phyloP scores from a whole-genome alignment of 2,329 filamentous ascomycete species.

The Hypoxylon sp. region DNA sequence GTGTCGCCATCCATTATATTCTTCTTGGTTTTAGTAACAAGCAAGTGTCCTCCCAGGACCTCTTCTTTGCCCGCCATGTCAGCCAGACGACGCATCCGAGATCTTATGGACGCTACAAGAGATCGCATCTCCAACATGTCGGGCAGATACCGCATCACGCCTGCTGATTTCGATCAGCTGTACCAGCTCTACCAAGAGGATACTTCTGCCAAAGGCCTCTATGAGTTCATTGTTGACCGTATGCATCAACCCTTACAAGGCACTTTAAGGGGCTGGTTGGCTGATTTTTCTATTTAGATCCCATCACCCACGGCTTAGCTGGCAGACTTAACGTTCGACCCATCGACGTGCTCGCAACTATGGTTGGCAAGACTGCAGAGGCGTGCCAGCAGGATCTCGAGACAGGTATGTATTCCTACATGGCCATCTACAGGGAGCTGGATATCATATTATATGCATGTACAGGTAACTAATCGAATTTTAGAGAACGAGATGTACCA shows the following conservation, averaged over 20 bases:
- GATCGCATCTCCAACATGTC: constrained; percentile 35
- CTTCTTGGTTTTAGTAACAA: constrained; percentile 5
- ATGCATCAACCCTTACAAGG: background rate
- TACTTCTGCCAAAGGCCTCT: constrained; percentile 36
- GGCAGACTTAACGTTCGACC: constrained; percentile 18
- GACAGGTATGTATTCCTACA: constrained; percentile 18
- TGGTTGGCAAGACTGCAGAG: constrained; percentile 34
- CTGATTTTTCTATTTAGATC: constrained; percentile 21
- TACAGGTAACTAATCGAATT: background rate
- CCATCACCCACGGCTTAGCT: constrained; percentile 29
- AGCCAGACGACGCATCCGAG: constrained; percentile 13
- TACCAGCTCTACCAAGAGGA: constrained; percentile 39
- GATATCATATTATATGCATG: background rate
- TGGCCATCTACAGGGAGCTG: background rate
- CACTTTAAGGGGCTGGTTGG: background rate
- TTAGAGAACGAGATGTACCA: constrained; percentile 28
- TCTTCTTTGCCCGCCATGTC: constrained; percentile 21
- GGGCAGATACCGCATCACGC: constrained; percentile 28
- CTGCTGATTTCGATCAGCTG: constrained; percentile 35
- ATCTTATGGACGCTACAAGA: constrained; percentile 24
- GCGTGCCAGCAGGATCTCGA: constrained; percentile 33
- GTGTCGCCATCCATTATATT: constrained; percentile 4
- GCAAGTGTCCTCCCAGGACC: constrained; percentile 8
- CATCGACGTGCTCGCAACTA: constrained; percentile 35
- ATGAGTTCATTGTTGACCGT: constrained; percentile 39